Percentiles rank a stretch among this genome's conserved stretches.
phyloP scores from a whole-genome alignment of 306 rosid genomes.

The Pyrus communis region DNA sequence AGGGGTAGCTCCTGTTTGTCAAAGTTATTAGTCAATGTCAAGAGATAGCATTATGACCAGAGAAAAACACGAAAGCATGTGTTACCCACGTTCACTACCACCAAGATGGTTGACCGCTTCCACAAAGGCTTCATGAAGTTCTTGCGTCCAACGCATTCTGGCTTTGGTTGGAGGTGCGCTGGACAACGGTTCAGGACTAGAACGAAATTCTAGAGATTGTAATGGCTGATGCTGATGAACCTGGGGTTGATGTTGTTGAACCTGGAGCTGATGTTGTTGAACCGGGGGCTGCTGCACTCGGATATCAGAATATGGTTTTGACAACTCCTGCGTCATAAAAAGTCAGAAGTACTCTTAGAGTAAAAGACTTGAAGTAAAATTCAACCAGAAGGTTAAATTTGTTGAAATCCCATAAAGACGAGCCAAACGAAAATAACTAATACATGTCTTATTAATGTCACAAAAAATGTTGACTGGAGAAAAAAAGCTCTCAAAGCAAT shows the following conservation, averaged over 20 bases:
- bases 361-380: background rate
- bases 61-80: background rate
- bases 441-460: background rate
- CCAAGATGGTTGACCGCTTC: conserved; percentile 88
- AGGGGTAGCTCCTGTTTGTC: conserved; percentile 83
- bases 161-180: conserved; percentile 50
- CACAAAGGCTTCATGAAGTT: conserved; percentile 91
- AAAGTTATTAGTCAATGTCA: conserved; percentile 10
- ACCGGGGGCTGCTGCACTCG: conserved; percentile 39
- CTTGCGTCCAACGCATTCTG: conserved; percentile 98
- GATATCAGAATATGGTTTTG: conserved; percentile 24
- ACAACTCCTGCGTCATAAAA: conserved; percentile 14
- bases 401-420: background rate
- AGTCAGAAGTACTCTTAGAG: conserved; percentile 4
- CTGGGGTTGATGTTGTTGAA: conserved; percentile 29
- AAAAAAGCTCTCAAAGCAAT: background rate
- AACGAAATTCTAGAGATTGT: conserved; percentile 36
- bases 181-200: conserved; percentile 32
- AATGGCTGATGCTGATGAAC: conserved; percentile 26
- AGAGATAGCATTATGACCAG: background rate
- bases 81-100: conserved; percentile 73
- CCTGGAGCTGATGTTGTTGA: conserved; percentile 25
- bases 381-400: conserved; percentile 8
- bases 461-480: background rate
- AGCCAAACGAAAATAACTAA: background rate